These are phyloP conservation scores for Oxytropis ochrocephala DNA, from an alignment of 306 rosid species.

Conservation along the genomic window DNA sequence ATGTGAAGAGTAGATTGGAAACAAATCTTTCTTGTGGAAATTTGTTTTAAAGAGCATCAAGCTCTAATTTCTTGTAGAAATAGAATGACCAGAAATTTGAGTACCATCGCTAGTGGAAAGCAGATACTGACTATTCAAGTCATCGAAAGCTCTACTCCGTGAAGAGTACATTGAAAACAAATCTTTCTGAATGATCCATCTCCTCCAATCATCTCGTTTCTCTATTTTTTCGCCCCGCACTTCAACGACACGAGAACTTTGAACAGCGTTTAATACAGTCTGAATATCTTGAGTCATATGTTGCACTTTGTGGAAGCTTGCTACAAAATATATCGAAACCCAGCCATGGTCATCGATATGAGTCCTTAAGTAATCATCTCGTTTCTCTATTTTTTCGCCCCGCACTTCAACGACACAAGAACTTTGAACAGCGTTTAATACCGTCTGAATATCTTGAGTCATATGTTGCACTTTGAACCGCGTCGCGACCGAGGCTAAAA, in stretches of 20 bases:
- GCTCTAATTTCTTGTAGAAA: too few relatives aligned
- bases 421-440: constrained; percentile 58
- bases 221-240: constrained; percentile 86
- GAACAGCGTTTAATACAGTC: constrained; percentile 61
- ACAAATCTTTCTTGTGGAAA: too few relatives aligned
- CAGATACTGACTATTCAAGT: constrained; percentile 27
- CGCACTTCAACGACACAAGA: constrained; percentile 72
- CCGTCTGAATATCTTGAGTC: constrained; percentile 61
- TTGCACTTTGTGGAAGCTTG: constrained; percentile 70
- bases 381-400: constrained; percentile 82
- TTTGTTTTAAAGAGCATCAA: too few relatives aligned
- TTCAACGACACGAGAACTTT: constrained; percentile 59
- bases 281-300: constrained; percentile 59
- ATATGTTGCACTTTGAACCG: constrained; percentile 51
- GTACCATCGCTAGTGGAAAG: constrained; percentile 29
- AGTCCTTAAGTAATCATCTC: constrained; percentile 63
- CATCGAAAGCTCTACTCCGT: too few relatives aligned
- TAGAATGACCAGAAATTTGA: constrained; percentile 42
- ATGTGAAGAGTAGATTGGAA: too few relatives aligned
- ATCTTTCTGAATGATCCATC: constrained; percentile 71
- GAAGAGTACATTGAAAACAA: too few relatives aligned
- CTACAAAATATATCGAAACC: constrained; percentile 69
- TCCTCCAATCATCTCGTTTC: constrained; percentile 59
- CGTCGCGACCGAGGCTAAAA: too few relatives aligned
- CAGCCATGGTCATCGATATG: constrained; percentile 90